Evolutionary conservation across 2,329 filamentous ascomycete genomes (phyloP).

Genomic region (Onygenales sp.): DNA sequence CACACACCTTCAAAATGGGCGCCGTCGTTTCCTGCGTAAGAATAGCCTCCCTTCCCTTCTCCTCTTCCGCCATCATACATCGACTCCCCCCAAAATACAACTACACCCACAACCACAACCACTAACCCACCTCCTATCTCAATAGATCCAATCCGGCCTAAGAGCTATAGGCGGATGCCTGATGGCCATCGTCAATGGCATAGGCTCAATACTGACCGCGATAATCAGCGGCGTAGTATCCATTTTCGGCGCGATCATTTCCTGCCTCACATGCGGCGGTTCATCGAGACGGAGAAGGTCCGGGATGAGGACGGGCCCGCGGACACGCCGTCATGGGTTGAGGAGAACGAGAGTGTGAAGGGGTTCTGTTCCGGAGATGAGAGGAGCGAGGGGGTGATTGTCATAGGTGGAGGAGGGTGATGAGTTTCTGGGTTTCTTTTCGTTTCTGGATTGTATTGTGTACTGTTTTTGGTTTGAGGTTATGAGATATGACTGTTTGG

Average conservation of each 20-base stretch:
- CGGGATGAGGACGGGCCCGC: neutral
- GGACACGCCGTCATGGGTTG: neutral
- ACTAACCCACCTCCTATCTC: slow-evolving; percentile 1
- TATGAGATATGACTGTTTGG: too few relatives aligned
- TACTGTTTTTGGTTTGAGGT: too few relatives aligned
- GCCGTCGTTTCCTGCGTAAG: slow-evolving; percentile 76
- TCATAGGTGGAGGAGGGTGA: neutral
- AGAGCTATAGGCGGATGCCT: slow-evolving; percentile 56
- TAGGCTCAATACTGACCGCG: slow-evolving; percentile 54
- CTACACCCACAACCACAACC: neutral
- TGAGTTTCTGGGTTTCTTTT: neutral
- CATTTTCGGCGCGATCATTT: slow-evolving; percentile 57
- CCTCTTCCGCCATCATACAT: neutral
- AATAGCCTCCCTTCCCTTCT: slow-evolving; percentile 15
- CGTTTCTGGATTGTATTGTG: neutral
- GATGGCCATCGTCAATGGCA: slow-evolving; percentile 59
- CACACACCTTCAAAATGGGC: slow-evolving; percentile 53
- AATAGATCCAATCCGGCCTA: slow-evolving; percentile 50
- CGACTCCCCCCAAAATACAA: neutral
- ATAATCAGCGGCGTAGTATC: slow-evolving; percentile 59
- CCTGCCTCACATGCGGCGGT: slow-evolving; percentile 47
- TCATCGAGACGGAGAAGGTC: slow-evolving; percentile 20
- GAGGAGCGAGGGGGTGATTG: neutral
- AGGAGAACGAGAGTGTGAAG: neutral
- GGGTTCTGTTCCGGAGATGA: neutral